Base-by-base conservation (phyloP, 148 eudicot genomes). In the Amaranthus hypochondriacus region DNA sequence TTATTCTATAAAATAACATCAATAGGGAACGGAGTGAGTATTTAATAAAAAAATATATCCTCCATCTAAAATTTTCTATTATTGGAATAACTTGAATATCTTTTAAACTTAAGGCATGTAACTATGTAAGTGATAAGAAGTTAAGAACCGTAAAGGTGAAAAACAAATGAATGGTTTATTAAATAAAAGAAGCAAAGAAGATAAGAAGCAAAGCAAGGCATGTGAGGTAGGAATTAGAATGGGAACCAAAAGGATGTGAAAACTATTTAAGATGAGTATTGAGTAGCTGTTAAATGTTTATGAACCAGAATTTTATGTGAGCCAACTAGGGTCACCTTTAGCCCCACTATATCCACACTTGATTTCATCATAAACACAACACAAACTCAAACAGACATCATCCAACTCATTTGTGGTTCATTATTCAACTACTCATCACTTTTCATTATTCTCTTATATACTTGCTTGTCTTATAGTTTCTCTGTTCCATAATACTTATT, bases 381-480 rank as follows among this genome's bases (percentile, higher is more conserved):
- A 28, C 0, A 28, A 28, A 28, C 1, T 28, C 0, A 15, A 48
- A 66, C 12, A 48, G 69, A 66, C 49, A 66, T 48, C n/a, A 71
- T 57, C 73, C 60, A 68, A 72, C 12, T 62, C n/a, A 6, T 28
- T 39, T 76, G 75, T 70, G 79, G 79, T 63, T 54, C 48, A 46
- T 4, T 57, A 11, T 61, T 76, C 39, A 76, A 57, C 65, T 58
- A n/a, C 42, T 68, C 78, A 11, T 21, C 39, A 28, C 52, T 66
- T 6, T 28, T 28, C 39, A 28, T 28, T 28, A 28, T 28, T 56
- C 13, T 11, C 0, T 3, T 58, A 5, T 15, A 0, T 5, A 18
- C 39, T 53, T 62, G 21, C 68, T 79, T 63, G 74, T 48, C 65
- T 69, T 48, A 10, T 69, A 18, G 0, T 18, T 18, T 0, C 18